A percentile compares a stretch with the other conserved stretches of the same genome.
These are phyloP conservation scores for Eutypella sp. DNA, from an alignment of 2,329 filamentous ascomycete genomes.

Conservation along the genomic window DNA sequence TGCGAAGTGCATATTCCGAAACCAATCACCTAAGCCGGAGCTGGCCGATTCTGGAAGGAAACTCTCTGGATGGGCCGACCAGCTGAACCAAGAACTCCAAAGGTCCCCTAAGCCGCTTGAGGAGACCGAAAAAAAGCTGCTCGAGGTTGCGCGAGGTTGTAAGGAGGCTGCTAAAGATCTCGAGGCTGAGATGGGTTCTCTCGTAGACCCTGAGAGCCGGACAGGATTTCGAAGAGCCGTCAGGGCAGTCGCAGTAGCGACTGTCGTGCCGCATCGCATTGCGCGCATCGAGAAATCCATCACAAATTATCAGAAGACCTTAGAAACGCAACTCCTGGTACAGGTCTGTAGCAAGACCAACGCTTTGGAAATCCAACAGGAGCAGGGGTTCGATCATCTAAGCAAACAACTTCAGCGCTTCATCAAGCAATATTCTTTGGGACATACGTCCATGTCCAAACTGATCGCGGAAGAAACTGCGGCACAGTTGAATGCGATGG, in stretches of 20 bases:
- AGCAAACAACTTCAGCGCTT: neutral
- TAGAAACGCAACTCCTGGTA: neutral
- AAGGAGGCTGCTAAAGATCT: neutral
- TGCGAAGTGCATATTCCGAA: neutral
- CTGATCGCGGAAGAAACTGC: neutral
- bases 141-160: neutral
- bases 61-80: neutral
- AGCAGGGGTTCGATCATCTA: neutral
- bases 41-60: neutral
- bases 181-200: neutral
- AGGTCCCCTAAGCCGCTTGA: neutral
- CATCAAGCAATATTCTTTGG: neutral
- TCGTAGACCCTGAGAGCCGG: neutral
- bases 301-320: neutral
- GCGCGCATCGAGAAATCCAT: neutral
- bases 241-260: neutral
- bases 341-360: neutral
- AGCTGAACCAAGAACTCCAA: neutral
- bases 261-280: too few species aligned
- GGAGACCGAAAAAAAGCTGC: neutral
- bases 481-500: neutral
- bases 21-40: neutral
- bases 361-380: neutral
- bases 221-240: neutral
- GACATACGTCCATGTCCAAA: neutral